Conservation (phyloP, 2,329 filamentous ascomycete species). For the Calonectria naviculata region DNA sequence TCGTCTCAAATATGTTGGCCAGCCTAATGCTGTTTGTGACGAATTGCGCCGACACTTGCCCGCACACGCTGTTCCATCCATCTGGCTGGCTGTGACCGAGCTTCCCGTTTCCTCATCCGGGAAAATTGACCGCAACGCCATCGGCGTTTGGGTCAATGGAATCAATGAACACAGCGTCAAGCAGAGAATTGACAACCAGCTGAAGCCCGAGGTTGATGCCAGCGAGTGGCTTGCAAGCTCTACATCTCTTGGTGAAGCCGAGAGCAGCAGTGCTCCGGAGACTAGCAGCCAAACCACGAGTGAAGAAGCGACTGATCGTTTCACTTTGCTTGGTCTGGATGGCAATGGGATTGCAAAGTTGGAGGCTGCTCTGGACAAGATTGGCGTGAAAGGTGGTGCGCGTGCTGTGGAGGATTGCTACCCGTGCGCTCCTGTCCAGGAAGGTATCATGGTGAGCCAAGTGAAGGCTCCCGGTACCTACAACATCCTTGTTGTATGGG, state of each 20-base stretch:
- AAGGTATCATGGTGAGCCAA: neutral
- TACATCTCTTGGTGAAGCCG: neutral
- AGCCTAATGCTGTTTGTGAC: neutral
- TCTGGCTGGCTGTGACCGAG: neutral
- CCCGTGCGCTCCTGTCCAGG: neutral
- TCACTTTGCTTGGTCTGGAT: neutral
- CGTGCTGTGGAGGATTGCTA: neutral
- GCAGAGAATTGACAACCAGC: neutral
- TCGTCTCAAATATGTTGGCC: neutral
- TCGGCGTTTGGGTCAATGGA: neutral
- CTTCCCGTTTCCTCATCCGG: neutral
- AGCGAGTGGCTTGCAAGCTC: conserved; percentile 1
- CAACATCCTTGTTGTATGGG: neutral
- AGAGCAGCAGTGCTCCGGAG: neutral
- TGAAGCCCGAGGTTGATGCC: neutral
- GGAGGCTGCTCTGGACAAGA: neutral
- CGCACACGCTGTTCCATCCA: neutral
- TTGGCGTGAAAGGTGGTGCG: neutral
- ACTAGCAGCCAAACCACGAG: neutral
- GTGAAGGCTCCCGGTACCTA: neutral
- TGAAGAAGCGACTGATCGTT: neutral
- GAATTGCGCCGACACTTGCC: neutral
- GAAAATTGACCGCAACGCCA: neutral
- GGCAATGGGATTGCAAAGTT: neutral
- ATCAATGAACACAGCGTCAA: neutral